Percentiles rank a stretch among this genome's conserved stretches.
Conservation (phyloP, 2,329 filamentous ascomycete genomes). For the Aureobasidium pullulans region DNA sequence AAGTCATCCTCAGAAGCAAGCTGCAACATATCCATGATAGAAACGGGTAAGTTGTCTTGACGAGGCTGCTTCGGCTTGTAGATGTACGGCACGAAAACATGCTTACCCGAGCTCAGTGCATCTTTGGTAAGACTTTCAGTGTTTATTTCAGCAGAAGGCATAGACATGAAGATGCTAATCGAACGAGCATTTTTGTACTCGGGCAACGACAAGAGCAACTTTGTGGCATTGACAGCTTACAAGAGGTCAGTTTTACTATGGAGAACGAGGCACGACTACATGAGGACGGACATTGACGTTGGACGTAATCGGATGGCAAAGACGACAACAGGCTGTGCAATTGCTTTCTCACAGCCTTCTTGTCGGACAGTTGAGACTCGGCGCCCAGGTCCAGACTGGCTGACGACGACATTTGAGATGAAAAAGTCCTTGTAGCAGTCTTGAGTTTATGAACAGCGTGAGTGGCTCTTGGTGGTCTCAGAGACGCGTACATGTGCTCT, state of each 20-base stretch:
- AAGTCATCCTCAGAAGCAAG: slow-evolving; percentile 69
- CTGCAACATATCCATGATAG: slow-evolving; percentile 90
- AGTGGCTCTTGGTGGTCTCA: neutral
- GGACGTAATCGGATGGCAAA: slow-evolving; percentile 55
- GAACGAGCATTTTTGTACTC: slow-evolving; percentile 68
- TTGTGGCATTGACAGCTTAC: slow-evolving; percentile 58
- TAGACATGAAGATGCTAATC: slow-evolving; percentile 85
- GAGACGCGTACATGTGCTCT: neutral
- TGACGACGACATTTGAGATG: slow-evolving; percentile 5
- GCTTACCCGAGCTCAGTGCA: slow-evolving; percentile 68
- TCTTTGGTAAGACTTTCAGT: slow-evolving; percentile 76
- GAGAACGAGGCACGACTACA: neutral
- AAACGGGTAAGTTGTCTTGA: slow-evolving; percentile 40
- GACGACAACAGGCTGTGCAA: slow-evolving; percentile 61
- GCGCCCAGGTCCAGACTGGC: slow-evolving; percentile 1
- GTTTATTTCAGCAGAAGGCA: slow-evolving; percentile 81
- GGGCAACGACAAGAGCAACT: slow-evolving; percentile 56
- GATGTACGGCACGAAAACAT: slow-evolving; percentile 87
- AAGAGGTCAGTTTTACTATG: slow-evolving; percentile 10
- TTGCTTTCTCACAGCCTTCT: slow-evolving; percentile 64
- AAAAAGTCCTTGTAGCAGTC: neutral
- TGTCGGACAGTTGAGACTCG: slow-evolving; percentile 31
- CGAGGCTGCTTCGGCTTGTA: slow-evolving; percentile 45
- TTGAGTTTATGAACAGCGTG: neutral
- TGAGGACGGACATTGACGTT: slow-evolving; percentile 58